Percentiles rank a stretch among this genome's conserved stretches.
Evolutionary conservation across 805 yeast genomes (phyloP).

Genomic region (Teunomyces aglyptinius): DNA sequence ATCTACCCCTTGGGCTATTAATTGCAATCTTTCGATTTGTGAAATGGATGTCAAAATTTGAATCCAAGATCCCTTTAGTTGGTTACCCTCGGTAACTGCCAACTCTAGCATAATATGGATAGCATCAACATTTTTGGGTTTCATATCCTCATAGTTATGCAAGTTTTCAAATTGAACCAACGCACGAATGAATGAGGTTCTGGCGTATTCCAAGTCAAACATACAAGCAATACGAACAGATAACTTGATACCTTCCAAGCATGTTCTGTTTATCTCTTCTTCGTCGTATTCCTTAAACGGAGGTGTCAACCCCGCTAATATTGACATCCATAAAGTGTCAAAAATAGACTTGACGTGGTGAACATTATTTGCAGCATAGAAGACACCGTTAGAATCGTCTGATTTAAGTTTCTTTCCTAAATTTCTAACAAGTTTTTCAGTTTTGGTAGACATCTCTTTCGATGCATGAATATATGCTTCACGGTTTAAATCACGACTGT

Average conservation of each 20-base stretch:
- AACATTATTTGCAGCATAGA: slow-evolving; percentile 79
- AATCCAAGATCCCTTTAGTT: slow-evolving; percentile 73
- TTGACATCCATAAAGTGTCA: slow-evolving; percentile 95
- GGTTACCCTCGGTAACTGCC: slow-evolving; percentile 78
- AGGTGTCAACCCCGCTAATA: slow-evolving; percentile 89
- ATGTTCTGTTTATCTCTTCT: slow-evolving; percentile 59
- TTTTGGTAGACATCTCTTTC: slow-evolving; percentile 83
- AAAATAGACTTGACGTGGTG: slow-evolving; percentile 92
- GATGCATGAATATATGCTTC: slow-evolving; percentile 94
- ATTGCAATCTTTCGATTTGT: slow-evolving; percentile 86
- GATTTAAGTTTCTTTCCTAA: slow-evolving; percentile 50
- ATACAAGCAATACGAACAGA: slow-evolving; percentile 81
- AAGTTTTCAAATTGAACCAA: slow-evolving; percentile 83
- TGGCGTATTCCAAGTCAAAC: slow-evolving; percentile 80
- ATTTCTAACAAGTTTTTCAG: slow-evolving; percentile 76
- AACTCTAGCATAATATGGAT: slow-evolving; percentile 69
- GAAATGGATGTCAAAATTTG: slow-evolving; percentile 79
- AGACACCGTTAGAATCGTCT: slow-evolving; percentile 44
- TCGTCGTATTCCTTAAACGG: slow-evolving; percentile 90
- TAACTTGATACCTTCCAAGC: slow-evolving; percentile 83
- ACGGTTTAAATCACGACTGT: slow-evolving; percentile 63
- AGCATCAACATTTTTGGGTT: slow-evolving; percentile 77
- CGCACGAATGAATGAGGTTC: slow-evolving; percentile 87
- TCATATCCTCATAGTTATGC: slow-evolving; percentile 74
- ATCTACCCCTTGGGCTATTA: slow-evolving; percentile 83